Conservation (phyloP, 164 flowering plant genomes). For the Hamamelis virginiana region DNA sequence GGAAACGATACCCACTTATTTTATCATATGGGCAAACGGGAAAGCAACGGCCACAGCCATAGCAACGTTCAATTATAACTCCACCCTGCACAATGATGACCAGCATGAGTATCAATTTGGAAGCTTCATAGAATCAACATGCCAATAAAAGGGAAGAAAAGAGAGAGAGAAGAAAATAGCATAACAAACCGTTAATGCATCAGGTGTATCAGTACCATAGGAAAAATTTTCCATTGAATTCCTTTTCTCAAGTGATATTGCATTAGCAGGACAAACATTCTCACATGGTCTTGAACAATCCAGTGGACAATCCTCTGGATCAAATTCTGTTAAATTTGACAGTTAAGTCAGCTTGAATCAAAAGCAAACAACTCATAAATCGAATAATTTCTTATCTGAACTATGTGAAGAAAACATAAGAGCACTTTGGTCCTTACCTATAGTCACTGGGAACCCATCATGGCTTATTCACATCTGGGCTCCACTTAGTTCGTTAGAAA, state of each 20-base stretch:
- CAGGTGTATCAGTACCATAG: constrained; percentile 1
- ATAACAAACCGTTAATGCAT: constrained; percentile 34
- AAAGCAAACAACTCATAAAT: too few relatives aligned
- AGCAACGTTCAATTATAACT: constrained; percentile 76
- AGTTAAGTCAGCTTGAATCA: too few relatives aligned
- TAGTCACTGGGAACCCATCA: too few relatives aligned
- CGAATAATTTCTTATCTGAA: too few relatives aligned
- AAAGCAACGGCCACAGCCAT: constrained; percentile 90
- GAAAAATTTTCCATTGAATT: constrained; percentile 9
- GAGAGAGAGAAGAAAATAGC: not conserved
- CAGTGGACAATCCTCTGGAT: constrained; percentile 71
- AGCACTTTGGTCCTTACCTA: too few relatives aligned
- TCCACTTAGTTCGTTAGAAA: too few relatives aligned
- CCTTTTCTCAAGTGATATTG: constrained; percentile 41
- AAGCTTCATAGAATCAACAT: not conserved
- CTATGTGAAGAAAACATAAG: too few relatives aligned
- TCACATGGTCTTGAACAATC: constrained; percentile 86
- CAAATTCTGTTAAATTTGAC: constrained; percentile 52
- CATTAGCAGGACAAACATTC: constrained; percentile 83
- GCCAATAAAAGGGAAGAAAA: not conserved
- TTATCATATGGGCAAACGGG: constrained; percentile 84
- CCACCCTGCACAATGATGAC: constrained; percentile 46
- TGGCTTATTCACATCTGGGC: too few relatives aligned
- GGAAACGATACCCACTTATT: constrained; percentile 51
- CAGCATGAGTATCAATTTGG: not conserved